These are phyloP conservation scores for Pochonia chlamydosporia DNA, from an alignment of 2,329 filamentous ascomycete species.

Conservation along the genomic window DNA sequence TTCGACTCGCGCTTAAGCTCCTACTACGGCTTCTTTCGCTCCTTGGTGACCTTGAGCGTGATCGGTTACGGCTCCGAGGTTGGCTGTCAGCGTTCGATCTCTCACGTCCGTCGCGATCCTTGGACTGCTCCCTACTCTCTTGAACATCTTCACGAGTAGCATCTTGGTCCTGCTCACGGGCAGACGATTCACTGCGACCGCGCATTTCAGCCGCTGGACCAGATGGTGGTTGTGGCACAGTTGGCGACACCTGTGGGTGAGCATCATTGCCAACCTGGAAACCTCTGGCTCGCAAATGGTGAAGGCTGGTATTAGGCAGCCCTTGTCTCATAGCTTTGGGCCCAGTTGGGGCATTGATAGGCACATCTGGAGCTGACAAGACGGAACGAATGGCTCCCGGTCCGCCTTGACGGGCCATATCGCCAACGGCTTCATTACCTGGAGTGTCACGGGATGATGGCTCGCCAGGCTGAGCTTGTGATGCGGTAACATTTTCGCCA, in stretches of 20 bases:
- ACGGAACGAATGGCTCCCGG: constrained; percentile 25
- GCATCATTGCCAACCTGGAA: constrained; percentile 40
- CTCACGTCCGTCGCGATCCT: constrained; percentile 19
- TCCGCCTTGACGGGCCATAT: constrained; percentile 12
- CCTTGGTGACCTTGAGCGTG: constrained; percentile 28
- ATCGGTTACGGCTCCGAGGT: constrained; percentile 16
- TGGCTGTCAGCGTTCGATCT: constrained; percentile 15
- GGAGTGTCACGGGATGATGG: constrained; percentile 22
- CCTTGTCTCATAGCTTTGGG: constrained; percentile 93
- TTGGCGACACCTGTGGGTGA: constrained; percentile 19
- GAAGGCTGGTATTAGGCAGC: constrained; percentile 72
- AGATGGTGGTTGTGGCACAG: constrained; percentile 7
- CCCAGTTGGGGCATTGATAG: constrained; percentile 76
- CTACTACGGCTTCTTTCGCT: constrained; percentile 22
- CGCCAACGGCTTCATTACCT: constrained; percentile 21
- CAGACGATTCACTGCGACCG: constrained; percentile 44
- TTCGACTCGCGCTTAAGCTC: constrained; percentile 25
- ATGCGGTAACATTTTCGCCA: constrained; percentile 8
- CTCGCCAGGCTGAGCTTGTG: constrained; percentile 16
- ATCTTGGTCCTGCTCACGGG: constrained; percentile 30
- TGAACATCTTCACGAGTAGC: constrained; percentile 4
- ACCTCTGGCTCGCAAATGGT: constrained; percentile 53
- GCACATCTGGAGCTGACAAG: constrained; percentile 34
- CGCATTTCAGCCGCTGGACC: constrained; percentile 9
- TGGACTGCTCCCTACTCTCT: constrained; percentile 25